A percentile compares a stretch with the other conserved stretches of the same genome.
Evolutionary conservation across 179 eudicot species (phyloP).

Genomic region (Corrigiola litoralis): DNA sequence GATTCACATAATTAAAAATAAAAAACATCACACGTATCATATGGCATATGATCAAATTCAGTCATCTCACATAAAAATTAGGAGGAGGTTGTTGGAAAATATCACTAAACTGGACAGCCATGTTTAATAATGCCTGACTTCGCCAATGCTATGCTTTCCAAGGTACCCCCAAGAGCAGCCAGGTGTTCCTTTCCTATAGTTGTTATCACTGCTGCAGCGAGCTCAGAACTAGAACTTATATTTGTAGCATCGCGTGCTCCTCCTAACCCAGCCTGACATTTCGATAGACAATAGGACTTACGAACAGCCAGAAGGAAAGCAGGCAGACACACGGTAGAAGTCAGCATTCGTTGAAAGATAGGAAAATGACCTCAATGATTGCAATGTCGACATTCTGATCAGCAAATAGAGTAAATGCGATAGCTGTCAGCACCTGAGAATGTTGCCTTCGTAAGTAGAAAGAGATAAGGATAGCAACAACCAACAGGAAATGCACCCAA

Average conservation of each 20-base stretch:
- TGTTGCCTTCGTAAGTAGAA: slow-evolving; percentile 3
- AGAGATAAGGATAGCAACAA: slow-evolving; percentile 2
- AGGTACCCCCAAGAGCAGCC: slow-evolving; percentile 95
- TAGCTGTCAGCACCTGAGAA: slow-evolving; percentile 71
- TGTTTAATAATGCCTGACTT: slow-evolving; percentile 92
- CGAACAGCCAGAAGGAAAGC: background rate
- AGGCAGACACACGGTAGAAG: background rate
- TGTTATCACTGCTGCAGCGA: slow-evolving; percentile 75
- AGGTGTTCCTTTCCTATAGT: slow-evolving; percentile 87
- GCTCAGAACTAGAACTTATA: slow-evolving; percentile 58
- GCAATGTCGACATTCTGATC: slow-evolving; percentile 71
- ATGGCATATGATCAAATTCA: slow-evolving; percentile 8
- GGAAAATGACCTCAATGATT: slow-evolving; percentile 58
- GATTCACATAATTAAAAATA: no score
- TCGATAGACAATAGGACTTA: background rate
- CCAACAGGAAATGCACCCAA: background rate
- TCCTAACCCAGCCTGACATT: slow-evolving; percentile 81
- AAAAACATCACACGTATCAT: no score
- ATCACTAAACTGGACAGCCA: slow-evolving; percentile 85
- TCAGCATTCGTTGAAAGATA: background rate
- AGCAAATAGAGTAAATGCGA: slow-evolving; percentile 77
- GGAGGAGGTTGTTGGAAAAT: slow-evolving; percentile 26
- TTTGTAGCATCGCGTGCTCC: slow-evolving; percentile 99
- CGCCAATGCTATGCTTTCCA: slow-evolving; percentile 90
- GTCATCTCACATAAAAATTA: slow-evolving; percentile 5